Evolutionary conservation across 1,139 yeast genomes (phyloP), one percentile per base, ranked within the genome.

Genomic region (Yamadazyma triangularis): DNA sequence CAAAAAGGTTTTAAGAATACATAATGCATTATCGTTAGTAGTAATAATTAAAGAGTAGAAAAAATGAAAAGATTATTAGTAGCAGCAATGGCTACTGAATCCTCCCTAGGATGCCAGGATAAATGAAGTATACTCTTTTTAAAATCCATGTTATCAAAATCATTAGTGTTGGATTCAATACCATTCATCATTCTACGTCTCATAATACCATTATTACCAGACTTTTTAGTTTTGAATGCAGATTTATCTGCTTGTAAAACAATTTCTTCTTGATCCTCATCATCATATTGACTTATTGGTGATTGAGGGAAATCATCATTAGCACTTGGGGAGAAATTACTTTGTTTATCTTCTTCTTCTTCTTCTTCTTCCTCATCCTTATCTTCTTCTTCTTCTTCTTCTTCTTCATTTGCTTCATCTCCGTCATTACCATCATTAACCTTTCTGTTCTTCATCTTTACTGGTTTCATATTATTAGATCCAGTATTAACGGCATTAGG

Each of bases 81-180:
- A 20, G 98, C 98, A 30, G 97, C 98, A 52, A 93, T 86, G 26
- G 98, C 98, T 45, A 93, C 95, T 30, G 94, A 82, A 63, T 91
- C 87, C 64, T 93, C 98, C 50, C 71, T 73, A 42, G 98, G 98
- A 66, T 93, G 98, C 98, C 99, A 93, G 53, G 97, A 88, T 59
- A 88, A 72, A 64, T 91, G 97, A 60, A 91, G 73, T 43, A 93
- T 89, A 60, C 88, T 84, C 73, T 89, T 89, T 60, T 89, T 88
- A 65, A 88, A 91, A 60, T 93, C 97, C 50, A 89, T 84, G 44
- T 80, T 81, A 56, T 86, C 94, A 56, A 82, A 79, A 50, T 84
- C 94, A 48, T 60, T 57, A 37, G 53, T 47, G 24, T 50, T 45
- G 15, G 70, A 70, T 33, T 70, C 70, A 40, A 66, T 62, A 31